These are phyloP conservation scores for Saccharomyces hybrid DNA, from an alignment of 1,139 yeast genomes.

Conservation along the genomic window DNA sequence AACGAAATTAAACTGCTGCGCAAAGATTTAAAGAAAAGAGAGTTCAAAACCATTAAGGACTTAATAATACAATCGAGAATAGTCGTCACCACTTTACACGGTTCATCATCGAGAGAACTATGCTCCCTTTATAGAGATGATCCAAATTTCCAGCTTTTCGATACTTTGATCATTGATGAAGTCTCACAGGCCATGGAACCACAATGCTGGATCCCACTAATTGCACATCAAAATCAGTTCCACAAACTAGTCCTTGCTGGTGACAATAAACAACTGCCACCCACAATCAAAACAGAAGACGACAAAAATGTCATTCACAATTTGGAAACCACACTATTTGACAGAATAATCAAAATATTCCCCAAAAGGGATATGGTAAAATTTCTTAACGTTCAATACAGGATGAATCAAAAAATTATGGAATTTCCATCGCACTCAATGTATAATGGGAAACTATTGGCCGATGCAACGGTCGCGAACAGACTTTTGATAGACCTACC, in stretches of 20 bases:
- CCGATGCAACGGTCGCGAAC: slow-evolving; percentile 52
- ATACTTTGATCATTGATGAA: slow-evolving; percentile 85
- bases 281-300: slow-evolving; percentile 52
- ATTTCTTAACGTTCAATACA: slow-evolving; percentile 68
- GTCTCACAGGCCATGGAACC: slow-evolving; percentile 93
- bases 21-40: slow-evolving; percentile 62
- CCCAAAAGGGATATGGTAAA: slow-evolving; percentile 45
- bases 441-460: slow-evolving; percentile 56
- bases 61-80: slow-evolving; percentile 58
- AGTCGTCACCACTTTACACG: slow-evolving; percentile 78
- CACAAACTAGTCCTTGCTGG: slow-evolving; percentile 69
- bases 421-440: slow-evolving; percentile 62
- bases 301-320: slow-evolving; percentile 30
- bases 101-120: slow-evolving; percentile 70
- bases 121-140: slow-evolving; percentile 38
- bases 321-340: slow-evolving; percentile 68
- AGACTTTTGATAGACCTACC: slow-evolving; percentile 51
- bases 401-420: slow-evolving; percentile 81
- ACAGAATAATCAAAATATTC: slow-evolving; percentile 51
- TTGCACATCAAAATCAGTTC: slow-evolving; percentile 48
- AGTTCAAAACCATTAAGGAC: slow-evolving; percentile 54
- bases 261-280: slow-evolving; percentile 83
- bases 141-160: slow-evolving; percentile 42
- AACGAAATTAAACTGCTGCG: slow-evolving; percentile 59
- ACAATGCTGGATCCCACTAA: slow-evolving; percentile 94